A percentile compares a stretch with the other conserved stretches of the same genome.
Conservation (phyloP, 176 grass and related monocot genomes). For the Bothriochloa decipiens region DNA sequence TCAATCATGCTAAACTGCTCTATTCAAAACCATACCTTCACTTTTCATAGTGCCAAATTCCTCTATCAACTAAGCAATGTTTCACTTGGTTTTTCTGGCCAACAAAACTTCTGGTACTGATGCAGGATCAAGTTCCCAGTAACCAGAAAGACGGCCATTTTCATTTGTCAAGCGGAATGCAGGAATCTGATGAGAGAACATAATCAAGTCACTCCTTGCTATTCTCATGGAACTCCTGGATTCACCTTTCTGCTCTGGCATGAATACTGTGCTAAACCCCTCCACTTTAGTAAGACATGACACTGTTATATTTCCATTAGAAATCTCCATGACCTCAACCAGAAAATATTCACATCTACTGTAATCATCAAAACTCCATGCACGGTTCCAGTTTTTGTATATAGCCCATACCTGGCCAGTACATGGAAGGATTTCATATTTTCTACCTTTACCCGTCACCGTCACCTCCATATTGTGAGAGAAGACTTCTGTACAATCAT, state of each 20-base stretch:
- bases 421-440: conserved; percentile 54
- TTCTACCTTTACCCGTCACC: conserved; percentile 35
- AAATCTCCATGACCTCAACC: conserved; percentile 47
- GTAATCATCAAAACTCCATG: conserved; percentile 52
- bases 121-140: conserved; percentile 72
- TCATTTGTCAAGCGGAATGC: conserved; percentile 48
- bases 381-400: conserved; percentile 59
- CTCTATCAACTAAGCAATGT: no score
- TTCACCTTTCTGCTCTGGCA: conserved; percentile 39
- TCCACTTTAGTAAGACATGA: conserved; percentile 52
- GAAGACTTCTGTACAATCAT: conserved; percentile 42
- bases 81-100: no score
- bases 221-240: conserved; percentile 26
- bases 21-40: background rate
- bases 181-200: conserved; percentile 78
- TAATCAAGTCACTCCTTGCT: conserved; percentile 45
- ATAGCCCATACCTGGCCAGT: conserved; percentile 73
- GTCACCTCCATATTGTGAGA: conserved; percentile 53
- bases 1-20: conserved; percentile 13
- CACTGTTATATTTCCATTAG: conserved; percentile 32
- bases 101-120: conserved; percentile 52
- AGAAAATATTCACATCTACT: conserved; percentile 57
- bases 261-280: conserved; percentile 59
- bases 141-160: conserved; percentile 47
- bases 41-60: background rate